Conservation (phyloP, 371 early-diverging fungal species). For the Apophysomyces elegans region DNA sequence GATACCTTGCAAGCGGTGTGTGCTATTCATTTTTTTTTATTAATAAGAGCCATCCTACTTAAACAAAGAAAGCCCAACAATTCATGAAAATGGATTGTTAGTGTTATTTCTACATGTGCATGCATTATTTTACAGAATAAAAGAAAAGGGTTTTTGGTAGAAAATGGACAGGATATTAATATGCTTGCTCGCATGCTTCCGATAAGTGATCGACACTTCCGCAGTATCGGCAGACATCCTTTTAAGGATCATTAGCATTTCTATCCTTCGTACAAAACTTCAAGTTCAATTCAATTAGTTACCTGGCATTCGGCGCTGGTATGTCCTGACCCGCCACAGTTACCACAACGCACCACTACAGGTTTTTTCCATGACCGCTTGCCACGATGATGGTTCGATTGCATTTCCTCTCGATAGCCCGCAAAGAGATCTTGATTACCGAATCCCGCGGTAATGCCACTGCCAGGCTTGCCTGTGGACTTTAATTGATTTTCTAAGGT, state of each 20-base stretch:
- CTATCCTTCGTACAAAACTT: neutral
- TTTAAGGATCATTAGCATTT: neutral
- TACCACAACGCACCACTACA: slow-evolving; percentile 32
- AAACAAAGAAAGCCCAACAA: neutral
- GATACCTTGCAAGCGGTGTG: too few species aligned
- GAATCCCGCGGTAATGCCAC: slow-evolving; percentile 26
- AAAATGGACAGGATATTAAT: neutral
- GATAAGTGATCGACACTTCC: slow-evolving; percentile 10
- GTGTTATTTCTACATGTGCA: slow-evolving; percentile 7
- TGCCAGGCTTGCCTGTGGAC: slow-evolving; percentile 7
- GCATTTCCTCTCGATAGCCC: slow-evolving; percentile 25
- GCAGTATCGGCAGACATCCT: slow-evolving; percentile 6
- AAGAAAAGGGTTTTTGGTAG: neutral
- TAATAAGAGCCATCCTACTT: neutral
- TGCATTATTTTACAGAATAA: slow-evolving; percentile 5
- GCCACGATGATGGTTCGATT: slow-evolving; percentile 13
- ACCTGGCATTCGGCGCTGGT: slow-evolving; percentile 47
- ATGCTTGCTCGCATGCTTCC: slow-evolving; percentile 1
- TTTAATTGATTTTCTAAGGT: slow-evolving; percentile 23
- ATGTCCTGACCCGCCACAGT: slow-evolving; percentile 49
- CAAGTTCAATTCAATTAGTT: neutral
- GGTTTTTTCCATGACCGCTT: slow-evolving; percentile 19
- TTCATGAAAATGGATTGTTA: neutral
- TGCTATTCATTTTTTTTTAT: too few species aligned
- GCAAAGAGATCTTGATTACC: slow-evolving; percentile 31